A percentile compares a stretch with the other conserved stretches of the same genome.
phyloP scores from a whole-genome alignment of 768 basidiomycete species.

The Calocera cornea region DNA sequence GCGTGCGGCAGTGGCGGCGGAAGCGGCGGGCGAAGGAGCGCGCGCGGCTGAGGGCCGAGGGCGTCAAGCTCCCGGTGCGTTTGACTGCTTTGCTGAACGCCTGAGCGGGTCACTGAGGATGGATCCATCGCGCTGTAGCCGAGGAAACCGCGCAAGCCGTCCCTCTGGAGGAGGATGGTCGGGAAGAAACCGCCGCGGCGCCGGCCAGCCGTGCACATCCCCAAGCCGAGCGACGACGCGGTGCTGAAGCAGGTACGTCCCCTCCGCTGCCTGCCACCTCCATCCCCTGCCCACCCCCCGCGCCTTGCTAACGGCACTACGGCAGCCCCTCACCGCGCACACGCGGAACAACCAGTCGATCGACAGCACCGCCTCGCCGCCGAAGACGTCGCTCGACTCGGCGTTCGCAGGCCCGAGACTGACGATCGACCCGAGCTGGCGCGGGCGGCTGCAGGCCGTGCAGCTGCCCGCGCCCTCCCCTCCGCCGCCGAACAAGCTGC shows the following conservation, averaged over 20 bases:
- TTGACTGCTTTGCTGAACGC: not conserved
- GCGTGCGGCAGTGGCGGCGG: not conserved
- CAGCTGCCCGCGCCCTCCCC: not conserved
- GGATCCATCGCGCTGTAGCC: not conserved
- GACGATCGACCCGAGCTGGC: not conserved
- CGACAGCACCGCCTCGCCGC: no score
- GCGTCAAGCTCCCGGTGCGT: not conserved
- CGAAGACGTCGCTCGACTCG: not conserved
- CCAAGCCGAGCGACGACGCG: no score
- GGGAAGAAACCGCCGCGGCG: no score
- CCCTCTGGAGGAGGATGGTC: no score
- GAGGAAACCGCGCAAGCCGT: no score
- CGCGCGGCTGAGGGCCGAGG: not conserved
- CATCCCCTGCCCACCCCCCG: not conserved
- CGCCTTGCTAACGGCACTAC: not conserved
- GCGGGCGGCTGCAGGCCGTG: not conserved
- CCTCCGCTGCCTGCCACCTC: no score
- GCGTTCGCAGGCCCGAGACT: not conserved
- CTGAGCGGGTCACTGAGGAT: not conserved
- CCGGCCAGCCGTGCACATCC: no score
- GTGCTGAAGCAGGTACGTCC: not conserved
- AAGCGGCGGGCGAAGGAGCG: not conserved
- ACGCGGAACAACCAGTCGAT: not conserved
- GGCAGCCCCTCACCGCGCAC: not conserved
- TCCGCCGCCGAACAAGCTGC: not conserved